Evolutionary conservation across 2,329 filamentous ascomycete genomes (phyloP).

Genomic region (Claviceps quebecensis): DNA sequence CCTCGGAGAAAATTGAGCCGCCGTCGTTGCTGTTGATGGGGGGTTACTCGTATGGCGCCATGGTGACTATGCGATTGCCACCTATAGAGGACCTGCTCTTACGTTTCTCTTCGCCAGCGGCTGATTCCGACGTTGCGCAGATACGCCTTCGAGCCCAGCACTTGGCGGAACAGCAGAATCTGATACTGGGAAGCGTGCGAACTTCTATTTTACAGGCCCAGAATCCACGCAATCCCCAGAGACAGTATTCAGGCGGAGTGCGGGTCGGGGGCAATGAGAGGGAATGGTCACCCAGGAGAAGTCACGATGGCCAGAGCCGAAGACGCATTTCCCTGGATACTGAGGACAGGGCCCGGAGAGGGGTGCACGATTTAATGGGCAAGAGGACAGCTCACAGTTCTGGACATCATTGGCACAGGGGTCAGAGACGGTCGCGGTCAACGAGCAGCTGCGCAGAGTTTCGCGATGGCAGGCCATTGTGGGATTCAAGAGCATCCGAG

Average conservation of each 20-base stretch:
- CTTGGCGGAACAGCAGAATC: conserved; percentile 49
- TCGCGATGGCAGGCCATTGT: no score
- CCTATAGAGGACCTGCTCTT: conserved; percentile 43
- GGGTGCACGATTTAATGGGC: conserved; percentile 33
- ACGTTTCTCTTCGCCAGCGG: conserved; percentile 38
- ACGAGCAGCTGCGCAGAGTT: not conserved
- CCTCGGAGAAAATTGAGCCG: conserved; percentile 1
- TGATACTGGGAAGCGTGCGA: conserved; percentile 25
- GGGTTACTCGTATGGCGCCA: conserved; percentile 84
- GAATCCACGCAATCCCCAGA: conserved; percentile 11
- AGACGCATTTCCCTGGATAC: conserved; percentile 27
- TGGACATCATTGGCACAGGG: not conserved
- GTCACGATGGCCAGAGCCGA: conserved; percentile 20
- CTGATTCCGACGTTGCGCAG: conserved; percentile 48
- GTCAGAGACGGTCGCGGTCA: not conserved
- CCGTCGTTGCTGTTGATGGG: conserved; percentile 43
- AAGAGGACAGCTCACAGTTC: conserved; percentile 20
- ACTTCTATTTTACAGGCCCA: conserved; percentile 17
- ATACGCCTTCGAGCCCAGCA: conserved; percentile 56
- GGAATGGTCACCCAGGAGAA: conserved; percentile 21
- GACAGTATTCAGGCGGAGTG: conserved; percentile 21
- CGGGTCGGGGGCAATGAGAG: conserved; percentile 37
- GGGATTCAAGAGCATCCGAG: not conserved
- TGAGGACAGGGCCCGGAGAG: conserved; percentile 32
- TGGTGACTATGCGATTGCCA: conserved; percentile 64